A percentile compares a stretch with the other conserved stretches of the same genome.
phyloP scores from a whole-genome alignment of 2,329 filamentous ascomycete species.

The Dichotomopilus funicola region DNA sequence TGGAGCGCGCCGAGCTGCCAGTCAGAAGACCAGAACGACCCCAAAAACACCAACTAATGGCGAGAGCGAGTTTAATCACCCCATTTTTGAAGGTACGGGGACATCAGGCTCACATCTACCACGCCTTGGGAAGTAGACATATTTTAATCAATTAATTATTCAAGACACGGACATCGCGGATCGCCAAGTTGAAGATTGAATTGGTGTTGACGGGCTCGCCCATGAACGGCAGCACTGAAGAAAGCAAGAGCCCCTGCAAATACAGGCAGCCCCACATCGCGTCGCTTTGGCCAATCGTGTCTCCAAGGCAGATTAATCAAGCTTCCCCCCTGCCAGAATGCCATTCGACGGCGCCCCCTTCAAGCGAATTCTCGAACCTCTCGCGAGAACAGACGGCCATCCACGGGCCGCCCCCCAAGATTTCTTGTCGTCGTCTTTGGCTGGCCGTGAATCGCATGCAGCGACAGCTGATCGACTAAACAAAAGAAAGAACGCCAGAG shows the following conservation, averaged over 20 bases:
- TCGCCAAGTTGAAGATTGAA: too few species aligned
- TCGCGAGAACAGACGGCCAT: slow-evolving; percentile 4
- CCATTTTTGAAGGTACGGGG: too few species aligned
- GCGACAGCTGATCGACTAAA: background rate
- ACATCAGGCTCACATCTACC: too few species aligned
- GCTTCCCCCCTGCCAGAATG: slow-evolving; percentile 2
- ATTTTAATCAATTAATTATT: background rate
- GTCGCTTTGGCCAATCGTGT: slow-evolving; percentile 9
- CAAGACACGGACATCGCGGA: background rate
- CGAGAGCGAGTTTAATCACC: too few species aligned
- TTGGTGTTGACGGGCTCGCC: background rate
- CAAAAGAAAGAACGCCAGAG: background rate
- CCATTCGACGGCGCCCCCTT: slow-evolving; percentile 4
- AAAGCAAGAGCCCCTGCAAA: slow-evolving; percentile 4
- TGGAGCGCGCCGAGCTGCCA: too few species aligned
- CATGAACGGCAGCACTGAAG: background rate
- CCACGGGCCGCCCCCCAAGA: slow-evolving; percentile 8
- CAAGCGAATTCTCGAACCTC: slow-evolving; percentile 14
- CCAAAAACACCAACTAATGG: too few species aligned
- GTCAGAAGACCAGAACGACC: too few species aligned
- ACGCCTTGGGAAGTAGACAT: too few species aligned
- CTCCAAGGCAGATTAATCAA: slow-evolving; percentile 9
- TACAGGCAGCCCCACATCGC: background rate
- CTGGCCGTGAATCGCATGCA: slow-evolving; percentile 1
- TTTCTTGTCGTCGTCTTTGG: background rate